These are phyloP conservation scores for Skeletonema tropicum DNA, from an alignment of 108 stramenopile species.

Conservation along the genomic window DNA sequence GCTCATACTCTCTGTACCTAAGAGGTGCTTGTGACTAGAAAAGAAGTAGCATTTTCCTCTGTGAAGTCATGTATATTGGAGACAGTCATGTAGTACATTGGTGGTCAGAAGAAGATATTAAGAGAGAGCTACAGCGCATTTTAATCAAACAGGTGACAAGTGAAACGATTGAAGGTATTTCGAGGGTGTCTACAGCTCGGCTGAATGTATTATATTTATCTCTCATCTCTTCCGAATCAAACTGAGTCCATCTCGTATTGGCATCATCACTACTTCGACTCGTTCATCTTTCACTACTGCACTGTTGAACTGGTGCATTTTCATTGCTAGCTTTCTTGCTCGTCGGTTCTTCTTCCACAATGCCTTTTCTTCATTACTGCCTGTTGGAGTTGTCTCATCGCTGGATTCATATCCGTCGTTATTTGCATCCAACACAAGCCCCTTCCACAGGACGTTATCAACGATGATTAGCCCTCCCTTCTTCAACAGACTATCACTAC, in stretches of 20 bases:
- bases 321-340: slow-evolving; percentile 78
- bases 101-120: too few relatives aligned
- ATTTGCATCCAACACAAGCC: slow-evolving; percentile 76
- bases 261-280: slow-evolving; percentile 81
- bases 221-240: slow-evolving; percentile 72
- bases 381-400: slow-evolving; percentile 13
- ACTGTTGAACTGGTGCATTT: slow-evolving; percentile 90
- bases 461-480: slow-evolving; percentile 84
- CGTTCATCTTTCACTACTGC: slow-evolving; percentile 73
- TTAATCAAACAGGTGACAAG: too few relatives aligned
- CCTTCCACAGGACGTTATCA: slow-evolving; percentile 95
- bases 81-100: too few relatives aligned
- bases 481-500: slow-evolving; percentile 64
- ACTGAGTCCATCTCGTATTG: slow-evolving; percentile 90
- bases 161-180: too few relatives aligned
- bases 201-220: neutral
- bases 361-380: slow-evolving; percentile 35
- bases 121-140: too few relatives aligned
- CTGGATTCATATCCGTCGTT: slow-evolving; percentile 31
- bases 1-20: too few relatives aligned
- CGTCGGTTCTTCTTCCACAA: slow-evolving; percentile 64
- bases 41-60: too few relatives aligned
- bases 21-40: too few relatives aligned
- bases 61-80: too few relatives aligned
- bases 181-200: too few relatives aligned